Base-by-base conservation (phyloP, 2,329 filamentous ascomycete species). In the Sordariomycetes sp. region DNA sequence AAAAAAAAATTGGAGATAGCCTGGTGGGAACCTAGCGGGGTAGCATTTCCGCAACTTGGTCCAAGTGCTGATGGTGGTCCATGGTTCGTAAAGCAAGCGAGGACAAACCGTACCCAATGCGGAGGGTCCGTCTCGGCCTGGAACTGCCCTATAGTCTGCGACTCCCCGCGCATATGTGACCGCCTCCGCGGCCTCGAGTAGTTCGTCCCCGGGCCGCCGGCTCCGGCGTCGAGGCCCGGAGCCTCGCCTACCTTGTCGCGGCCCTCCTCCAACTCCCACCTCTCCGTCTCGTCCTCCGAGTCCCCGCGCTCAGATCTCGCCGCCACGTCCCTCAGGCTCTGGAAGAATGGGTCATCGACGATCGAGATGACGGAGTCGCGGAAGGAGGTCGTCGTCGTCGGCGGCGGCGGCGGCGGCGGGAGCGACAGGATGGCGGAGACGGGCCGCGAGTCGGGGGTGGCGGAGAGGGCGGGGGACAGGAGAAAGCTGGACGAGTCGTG, bases 291-390 rank as follows among this genome's bases (percentile, higher is more conserved):
- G 24, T 64, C 61, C 60, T 66, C 63, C 57, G 63, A 60, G 57
- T 65, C 61, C 35, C 62, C 62, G 56, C 66, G 64, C 39, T 68
- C 65, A 42, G 67, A 65, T 65, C 75, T 32, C 35, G 57, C 22
- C n/a, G 52, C 54, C 17, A 57, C 59, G 22, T 59, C 53, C 36
- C 59, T 57, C n/a, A 61, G 57, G 20, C 71, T 73, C 62, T 74
- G 72, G 68, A 79, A 77, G 65, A 80, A 79, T 34, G 76, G 76
- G 61, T 80, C 77, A 72, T 81, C 76, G 64, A 78, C 69, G 60
- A 81, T 77, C 59, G 77, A 80, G 55, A 72, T 66, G 61, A 80
- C 68, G 20, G 78, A 82, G 62, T 76, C 74, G 60, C 76, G 72
- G 62, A 39, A 55, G 25, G 6, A 24, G 10, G 53, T 55, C 20